These are phyloP conservation scores for Cercospora beticola DNA, from an alignment of 2,329 filamentous ascomycete genomes.

Conservation along the genomic window DNA sequence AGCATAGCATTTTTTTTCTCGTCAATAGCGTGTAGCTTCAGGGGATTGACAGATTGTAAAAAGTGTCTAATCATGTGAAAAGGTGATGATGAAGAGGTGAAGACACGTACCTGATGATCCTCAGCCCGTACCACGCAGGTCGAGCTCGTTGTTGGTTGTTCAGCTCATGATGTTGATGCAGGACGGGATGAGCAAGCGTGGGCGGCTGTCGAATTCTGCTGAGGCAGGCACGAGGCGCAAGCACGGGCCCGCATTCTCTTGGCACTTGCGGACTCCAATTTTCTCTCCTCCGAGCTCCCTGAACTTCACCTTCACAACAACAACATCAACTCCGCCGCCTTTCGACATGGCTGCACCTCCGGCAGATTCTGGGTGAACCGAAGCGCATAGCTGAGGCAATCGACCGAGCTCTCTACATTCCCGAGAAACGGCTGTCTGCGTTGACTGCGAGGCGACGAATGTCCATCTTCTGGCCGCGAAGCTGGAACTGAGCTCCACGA, in stretches of 20 bases:
- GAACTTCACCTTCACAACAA: slow-evolving; percentile 12
- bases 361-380: neutral
- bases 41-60: slow-evolving; percentile 79
- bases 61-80: slow-evolving; percentile 59
- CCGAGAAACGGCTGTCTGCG: neutral
- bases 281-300: slow-evolving; percentile 10
- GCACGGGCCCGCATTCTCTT: neutral
- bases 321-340: neutral
- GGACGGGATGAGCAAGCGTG: neutral
- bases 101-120: slow-evolving; percentile 5
- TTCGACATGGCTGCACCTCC: neutral
- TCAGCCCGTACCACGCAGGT: slow-evolving; percentile 4
- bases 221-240: slow-evolving; percentile 3
- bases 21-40: slow-evolving; percentile 60
- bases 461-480: neutral
- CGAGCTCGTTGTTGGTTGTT: slow-evolving; percentile 16
- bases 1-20: slow-evolving; percentile 53
- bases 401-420: neutral
- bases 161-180: slow-evolving; percentile 22
- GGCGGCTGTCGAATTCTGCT: neutral
- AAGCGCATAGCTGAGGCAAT: neutral
- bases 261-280: slow-evolving; percentile 11
- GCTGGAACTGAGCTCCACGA: neutral
- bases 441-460: neutral
- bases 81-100: neutral